Percentiles rank a stretch among this genome's conserved stretches.
phyloP scores from a whole-genome alignment of 352 stramenopile genomes.

The Pythium monospermum region DNA sequence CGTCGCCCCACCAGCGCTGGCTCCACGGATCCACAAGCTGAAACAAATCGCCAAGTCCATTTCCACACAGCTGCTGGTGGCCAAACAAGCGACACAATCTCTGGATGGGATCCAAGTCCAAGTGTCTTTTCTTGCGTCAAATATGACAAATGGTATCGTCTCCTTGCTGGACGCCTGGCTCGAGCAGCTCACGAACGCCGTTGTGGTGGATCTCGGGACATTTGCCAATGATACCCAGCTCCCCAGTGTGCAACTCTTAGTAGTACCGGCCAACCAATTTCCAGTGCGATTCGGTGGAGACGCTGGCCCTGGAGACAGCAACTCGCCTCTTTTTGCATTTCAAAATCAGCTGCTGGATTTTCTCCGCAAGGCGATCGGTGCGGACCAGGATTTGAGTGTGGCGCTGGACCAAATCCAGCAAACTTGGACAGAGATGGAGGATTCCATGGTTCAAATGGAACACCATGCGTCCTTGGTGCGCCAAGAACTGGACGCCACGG shows the following conservation, averaged over 20 bases:
- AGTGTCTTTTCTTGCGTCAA: background rate
- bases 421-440: background rate
- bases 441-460: background rate
- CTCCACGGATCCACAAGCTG: too few relatives aligned
- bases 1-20: too few relatives aligned
- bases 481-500: slow-evolving; percentile 4
- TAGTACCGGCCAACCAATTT: too few relatives aligned
- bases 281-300: too few relatives aligned
- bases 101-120: too few relatives aligned
- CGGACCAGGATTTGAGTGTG: background rate
- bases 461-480: background rate
- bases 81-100: background rate
- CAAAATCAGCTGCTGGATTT: slow-evolving; percentile 3
- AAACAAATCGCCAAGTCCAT: too few relatives aligned
- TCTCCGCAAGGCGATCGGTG: background rate
- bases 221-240: background rate
- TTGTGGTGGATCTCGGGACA: background rate
- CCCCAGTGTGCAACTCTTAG: background rate
- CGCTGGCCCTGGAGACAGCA: too few relatives aligned
- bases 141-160: background rate
- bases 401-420: background rate
- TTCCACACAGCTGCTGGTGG: background rate
- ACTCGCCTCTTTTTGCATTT: too few relatives aligned
- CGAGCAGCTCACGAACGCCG: background rate
- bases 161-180: slow-evolving; percentile 3